A percentile compares a stretch with the other conserved stretches of the same genome.
phyloP scores from a whole-genome alignment of 148 eudicot genomes.

The Vaccinium vitisidaea region DNA sequence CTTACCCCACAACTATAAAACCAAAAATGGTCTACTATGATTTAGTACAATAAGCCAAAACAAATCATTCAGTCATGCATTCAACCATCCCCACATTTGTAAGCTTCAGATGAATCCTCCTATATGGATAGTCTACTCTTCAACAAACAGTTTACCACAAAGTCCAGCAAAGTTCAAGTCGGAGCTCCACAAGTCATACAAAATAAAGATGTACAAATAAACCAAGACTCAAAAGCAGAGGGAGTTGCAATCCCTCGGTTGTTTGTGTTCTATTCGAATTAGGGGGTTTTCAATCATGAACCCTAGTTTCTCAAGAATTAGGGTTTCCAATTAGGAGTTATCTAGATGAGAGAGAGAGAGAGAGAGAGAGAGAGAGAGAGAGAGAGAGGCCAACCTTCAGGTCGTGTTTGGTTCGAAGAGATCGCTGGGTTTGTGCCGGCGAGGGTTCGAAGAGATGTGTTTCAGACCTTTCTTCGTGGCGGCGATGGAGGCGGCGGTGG shows the following conservation, averaged over 20 bases:
- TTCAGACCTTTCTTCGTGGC: no score
- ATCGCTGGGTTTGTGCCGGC: no score
- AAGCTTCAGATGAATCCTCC: background rate
- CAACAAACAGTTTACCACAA: background rate
- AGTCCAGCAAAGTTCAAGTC: background rate
- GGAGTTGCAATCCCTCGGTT: background rate
- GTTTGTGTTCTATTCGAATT: no score
- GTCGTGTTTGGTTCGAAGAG: no score
- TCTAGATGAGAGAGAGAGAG: no score
- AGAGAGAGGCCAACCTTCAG: no score
- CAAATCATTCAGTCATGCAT: background rate
- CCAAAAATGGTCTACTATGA: background rate
- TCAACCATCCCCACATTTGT: background rate
- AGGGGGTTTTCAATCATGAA: no score
- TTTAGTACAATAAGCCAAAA: background rate
- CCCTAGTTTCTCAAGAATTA: no score
- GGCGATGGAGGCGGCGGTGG: no score
- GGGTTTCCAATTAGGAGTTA: no score
- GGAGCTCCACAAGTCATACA: background rate
- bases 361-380: no score
- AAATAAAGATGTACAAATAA: background rate
- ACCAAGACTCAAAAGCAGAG: constrained; percentile 4
- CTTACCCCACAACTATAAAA: background rate
- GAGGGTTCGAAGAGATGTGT: no score
- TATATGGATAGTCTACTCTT: background rate